These are phyloP conservation scores for Afroboletus lepidellus DNA, from an alignment of 1,284 basidiomycete species.

Conservation along the genomic window DNA sequence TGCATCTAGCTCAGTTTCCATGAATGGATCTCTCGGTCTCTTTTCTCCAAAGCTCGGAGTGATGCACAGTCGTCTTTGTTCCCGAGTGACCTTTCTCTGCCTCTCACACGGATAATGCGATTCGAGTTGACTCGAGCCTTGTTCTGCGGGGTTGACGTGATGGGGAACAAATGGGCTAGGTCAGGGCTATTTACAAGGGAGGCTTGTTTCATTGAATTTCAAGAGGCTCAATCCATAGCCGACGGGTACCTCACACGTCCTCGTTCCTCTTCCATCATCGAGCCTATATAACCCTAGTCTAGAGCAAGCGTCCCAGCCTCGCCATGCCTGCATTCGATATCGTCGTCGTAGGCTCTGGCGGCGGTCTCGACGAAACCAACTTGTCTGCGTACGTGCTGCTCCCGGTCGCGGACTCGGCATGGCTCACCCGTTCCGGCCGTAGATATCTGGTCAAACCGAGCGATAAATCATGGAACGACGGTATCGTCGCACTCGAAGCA, in stretches of 20 bases:
- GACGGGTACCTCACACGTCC: conserved; percentile 14
- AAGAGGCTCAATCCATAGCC: background rate
- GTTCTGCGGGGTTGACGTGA: conserved; percentile 7
- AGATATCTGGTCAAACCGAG: conserved; percentile 73
- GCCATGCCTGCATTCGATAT: conserved; percentile 60
- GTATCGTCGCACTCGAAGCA: conserved; percentile 71
- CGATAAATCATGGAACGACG: conserved; percentile 60
- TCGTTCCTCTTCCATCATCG: background rate
- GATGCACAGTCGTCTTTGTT: background rate
- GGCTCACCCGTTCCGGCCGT: conserved; percentile 1
- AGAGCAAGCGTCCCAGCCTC: background rate
- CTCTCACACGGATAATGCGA: conserved; percentile 5
- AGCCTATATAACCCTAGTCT: background rate
- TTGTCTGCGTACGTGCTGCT: conserved; percentile 66
- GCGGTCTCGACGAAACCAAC: conserved; percentile 74
- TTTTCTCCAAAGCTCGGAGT: background rate
- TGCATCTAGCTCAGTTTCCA: background rate
- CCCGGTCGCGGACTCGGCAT: background rate
- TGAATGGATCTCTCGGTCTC: conserved; percentile 20
- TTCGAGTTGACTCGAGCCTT: conserved; percentile 1
- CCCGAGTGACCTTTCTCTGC: background rate
- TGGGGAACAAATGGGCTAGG: background rate
- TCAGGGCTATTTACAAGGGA: conserved; percentile 4
- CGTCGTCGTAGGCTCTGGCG: conserved; percentile 73
- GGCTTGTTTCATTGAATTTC: background rate